A percentile compares a stretch with the other conserved stretches of the same genome.
phyloP scores from a whole-genome alignment of 2,329 filamentous ascomycete genomes.

The Xylaria sp. region DNA sequence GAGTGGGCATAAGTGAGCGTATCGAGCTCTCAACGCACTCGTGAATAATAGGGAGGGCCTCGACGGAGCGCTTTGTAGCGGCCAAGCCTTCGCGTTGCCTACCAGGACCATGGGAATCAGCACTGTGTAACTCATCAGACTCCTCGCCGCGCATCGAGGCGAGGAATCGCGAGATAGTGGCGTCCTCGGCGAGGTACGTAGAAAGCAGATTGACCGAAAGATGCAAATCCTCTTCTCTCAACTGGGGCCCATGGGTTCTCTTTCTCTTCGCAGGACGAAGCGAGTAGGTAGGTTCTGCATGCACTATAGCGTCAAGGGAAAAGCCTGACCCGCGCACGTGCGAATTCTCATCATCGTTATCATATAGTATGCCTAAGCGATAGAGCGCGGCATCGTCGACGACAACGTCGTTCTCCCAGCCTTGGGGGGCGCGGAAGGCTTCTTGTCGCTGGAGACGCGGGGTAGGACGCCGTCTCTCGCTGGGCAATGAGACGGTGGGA shows the following conservation, averaged over 20 bases:
- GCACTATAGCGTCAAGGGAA: constrained; percentile 42
- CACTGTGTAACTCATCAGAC: neutral
- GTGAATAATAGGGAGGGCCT: constrained; percentile 39
- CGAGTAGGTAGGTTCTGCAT: constrained; percentile 43
- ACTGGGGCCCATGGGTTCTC: constrained; percentile 23
- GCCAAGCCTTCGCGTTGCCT: constrained; percentile 4
- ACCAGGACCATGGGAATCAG: neutral
- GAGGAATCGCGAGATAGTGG: constrained; percentile 34
- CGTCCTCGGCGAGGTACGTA: constrained; percentile 31
- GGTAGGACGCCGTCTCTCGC: constrained; percentile 31
- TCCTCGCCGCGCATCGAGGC: constrained; percentile 26
- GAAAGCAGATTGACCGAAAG: constrained; percentile 38
- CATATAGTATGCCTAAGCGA: constrained; percentile 45
- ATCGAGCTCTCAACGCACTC: constrained; percentile 41
- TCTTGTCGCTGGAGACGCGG: constrained; percentile 47
- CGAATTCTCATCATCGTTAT: constrained; percentile 43
- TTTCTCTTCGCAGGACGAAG: constrained; percentile 42
- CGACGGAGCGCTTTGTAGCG: constrained; percentile 11
- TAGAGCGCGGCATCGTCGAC: constrained; percentile 45
- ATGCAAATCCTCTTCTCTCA: constrained; percentile 20
- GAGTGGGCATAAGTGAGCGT: constrained; percentile 26
- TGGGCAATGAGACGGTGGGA: constrained; percentile 38
- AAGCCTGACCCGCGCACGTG: constrained; percentile 40
- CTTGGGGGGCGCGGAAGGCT: constrained; percentile 43
- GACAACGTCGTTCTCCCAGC: constrained; percentile 35